Conservation (phyloP, 2,329 filamentous ascomycete species). For the Phymatotrichopsis omnivora region DNA sequence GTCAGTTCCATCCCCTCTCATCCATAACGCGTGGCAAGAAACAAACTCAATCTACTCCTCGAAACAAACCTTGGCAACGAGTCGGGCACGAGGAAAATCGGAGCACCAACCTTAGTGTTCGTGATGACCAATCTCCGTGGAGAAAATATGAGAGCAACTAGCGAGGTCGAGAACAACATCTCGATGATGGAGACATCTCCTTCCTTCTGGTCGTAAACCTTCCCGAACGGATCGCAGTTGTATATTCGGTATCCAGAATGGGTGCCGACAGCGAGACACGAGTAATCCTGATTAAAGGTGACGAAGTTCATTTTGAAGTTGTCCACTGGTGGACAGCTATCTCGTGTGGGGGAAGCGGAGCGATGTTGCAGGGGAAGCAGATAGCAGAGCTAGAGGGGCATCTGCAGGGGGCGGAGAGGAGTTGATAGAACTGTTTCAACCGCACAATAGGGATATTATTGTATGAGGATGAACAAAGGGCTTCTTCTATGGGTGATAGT, state of each 20-base stretch:
- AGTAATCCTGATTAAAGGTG: constrained; percentile 98
- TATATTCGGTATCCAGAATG: constrained; percentile 93
- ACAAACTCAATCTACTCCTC: background rate
- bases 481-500: no score
- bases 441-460: no score
- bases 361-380: constrained; percentile 42
- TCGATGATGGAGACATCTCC: constrained; percentile 89
- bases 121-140: constrained; percentile 89
- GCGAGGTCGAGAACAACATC: constrained; percentile 96
- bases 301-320: constrained; percentile 71
- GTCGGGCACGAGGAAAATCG: constrained; percentile 3
- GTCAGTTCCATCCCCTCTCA: no score
- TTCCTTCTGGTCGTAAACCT: constrained; percentile 89
- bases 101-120: constrained; percentile 71
- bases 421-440: background rate
- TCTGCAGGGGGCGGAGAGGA: constrained; percentile 34
- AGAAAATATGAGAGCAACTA: constrained; percentile 86
- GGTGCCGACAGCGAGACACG: constrained; percentile 89
- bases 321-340: constrained; percentile 33
- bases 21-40: background rate
- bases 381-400: constrained; percentile 45
- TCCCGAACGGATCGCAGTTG: constrained; percentile 89
- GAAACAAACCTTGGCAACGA: background rate
- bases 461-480: no score
- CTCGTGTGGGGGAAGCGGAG: constrained; percentile 44